These are phyloP conservation scores for Hydnomerulius pinastri DNA, from an alignment of 768 basidiomycete genomes.

Conservation along the genomic window DNA sequence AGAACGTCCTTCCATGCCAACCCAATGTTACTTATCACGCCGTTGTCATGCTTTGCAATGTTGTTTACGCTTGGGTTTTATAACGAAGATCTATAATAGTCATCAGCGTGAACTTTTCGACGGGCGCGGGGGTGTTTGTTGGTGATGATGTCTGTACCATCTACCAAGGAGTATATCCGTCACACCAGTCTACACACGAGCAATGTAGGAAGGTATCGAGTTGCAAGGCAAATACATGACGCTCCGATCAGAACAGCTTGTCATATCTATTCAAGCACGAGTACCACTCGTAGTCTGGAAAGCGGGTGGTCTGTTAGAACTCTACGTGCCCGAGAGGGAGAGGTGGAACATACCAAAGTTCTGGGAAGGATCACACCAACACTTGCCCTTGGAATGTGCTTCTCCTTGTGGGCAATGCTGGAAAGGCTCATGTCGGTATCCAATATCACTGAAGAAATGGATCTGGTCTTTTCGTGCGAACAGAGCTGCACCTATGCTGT, in stretches of 20 bases:
- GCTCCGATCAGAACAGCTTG: conserved; percentile 45
- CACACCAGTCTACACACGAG: neutral
- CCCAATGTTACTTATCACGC: neutral
- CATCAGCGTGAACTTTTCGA: neutral
- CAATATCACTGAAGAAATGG: conserved; percentile 85
- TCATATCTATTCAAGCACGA: conserved; percentile 85
- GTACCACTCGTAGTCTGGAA: conserved; percentile 79
- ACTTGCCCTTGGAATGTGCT: conserved; percentile 58
- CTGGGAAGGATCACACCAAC: conserved; percentile 70
- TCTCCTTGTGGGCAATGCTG: conserved; percentile 70
- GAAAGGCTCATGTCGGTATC: conserved; percentile 80
- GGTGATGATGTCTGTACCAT: no score
- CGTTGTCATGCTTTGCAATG: conserved; percentile 1
- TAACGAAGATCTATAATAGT: neutral
- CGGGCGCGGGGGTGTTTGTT: no score
- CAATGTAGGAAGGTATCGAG: neutral
- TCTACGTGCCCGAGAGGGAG: neutral
- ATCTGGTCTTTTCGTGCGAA: conserved; percentile 75
- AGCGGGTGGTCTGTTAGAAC: conserved; percentile 6
- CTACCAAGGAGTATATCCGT: no score
- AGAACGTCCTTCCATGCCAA: no score
- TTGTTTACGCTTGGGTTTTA: conserved; percentile 1
- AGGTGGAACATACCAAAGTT: conserved; percentile 57
- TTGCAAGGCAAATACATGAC: conserved; percentile 5
- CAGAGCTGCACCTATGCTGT: conserved; percentile 78